Conservation (phyloP, 1,284 basidiomycete genomes). For the Schizophyllum amplum region DNA sequence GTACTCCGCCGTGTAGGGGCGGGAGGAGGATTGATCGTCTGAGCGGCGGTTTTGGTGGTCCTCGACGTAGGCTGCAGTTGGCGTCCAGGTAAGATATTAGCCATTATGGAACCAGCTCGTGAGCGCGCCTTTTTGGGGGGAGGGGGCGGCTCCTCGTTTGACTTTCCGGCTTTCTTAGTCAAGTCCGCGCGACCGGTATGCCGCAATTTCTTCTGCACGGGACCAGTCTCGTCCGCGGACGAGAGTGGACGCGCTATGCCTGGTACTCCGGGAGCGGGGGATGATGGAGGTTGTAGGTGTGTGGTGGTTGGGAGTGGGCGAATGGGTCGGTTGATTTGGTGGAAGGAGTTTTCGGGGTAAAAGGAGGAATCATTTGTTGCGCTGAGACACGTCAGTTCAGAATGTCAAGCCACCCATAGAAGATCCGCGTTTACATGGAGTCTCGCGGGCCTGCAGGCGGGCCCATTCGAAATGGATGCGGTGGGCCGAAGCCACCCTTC, state of each 20-base stretch:
- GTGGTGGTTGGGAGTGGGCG: conserved; percentile 36
- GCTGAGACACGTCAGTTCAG: conserved; percentile 24
- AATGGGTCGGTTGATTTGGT: conserved; percentile 35
- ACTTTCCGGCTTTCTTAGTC: conserved; percentile 46
- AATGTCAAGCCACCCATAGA: conserved; percentile 9
- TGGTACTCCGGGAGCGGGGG: background rate
- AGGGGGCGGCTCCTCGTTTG: conserved; percentile 41
- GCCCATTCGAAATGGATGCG: conserved; percentile 52
- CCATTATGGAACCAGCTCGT: conserved; percentile 70
- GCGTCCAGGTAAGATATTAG: conserved; percentile 75
- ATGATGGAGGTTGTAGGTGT: conserved; percentile 8
- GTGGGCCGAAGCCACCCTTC: conserved; percentile 20
- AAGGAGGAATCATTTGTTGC: conserved; percentile 54
- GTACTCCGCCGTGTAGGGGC: conserved; percentile 53
- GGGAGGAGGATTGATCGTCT: conserved; percentile 29
- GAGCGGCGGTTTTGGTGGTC: conserved; percentile 41
- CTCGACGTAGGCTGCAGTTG: conserved; percentile 63
- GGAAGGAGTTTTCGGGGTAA: conserved; percentile 52
- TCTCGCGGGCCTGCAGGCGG: conserved; percentile 43
- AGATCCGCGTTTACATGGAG: conserved; percentile 37
- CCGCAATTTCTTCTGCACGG: conserved; percentile 65
- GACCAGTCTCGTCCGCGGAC: conserved; percentile 72
- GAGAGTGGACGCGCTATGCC: conserved; percentile 56
- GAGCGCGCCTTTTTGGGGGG: conserved; percentile 77
- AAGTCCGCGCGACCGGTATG: conserved; percentile 52